Base-by-base conservation (phyloP, 2,329 filamentous ascomycete genomes). In the Diaporthe ampelina region DNA sequence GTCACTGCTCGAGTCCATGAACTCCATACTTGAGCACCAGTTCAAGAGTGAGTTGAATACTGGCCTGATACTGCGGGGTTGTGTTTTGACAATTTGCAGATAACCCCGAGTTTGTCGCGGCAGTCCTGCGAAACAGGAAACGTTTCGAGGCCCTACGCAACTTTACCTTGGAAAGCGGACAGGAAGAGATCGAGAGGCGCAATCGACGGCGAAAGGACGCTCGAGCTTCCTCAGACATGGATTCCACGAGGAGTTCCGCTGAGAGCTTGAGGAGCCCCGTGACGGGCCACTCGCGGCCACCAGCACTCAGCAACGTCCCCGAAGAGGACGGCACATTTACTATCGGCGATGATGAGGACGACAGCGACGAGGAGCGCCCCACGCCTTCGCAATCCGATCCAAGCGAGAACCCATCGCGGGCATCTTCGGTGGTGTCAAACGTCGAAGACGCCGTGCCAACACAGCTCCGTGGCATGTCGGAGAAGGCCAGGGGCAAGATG, bases 401-500 rank as follows among this genome's bases (percentile, higher is more conserved):
- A 1, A 91, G 91, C 82, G 86, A 93, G 81, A 84, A 89, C 76
- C 83, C 91, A 78, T 88, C 89, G 76, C 89, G 91, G 50, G 90
- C 93, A 29, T 92, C 94, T 5, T 96, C 94, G 0, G 86, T 93
- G 0, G 86, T 93, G 0, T 91, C 90, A 0, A 86, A 87, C 52
- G 84, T 90, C 0, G 95, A 97, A 74, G 95, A 97, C 75, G 93
- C 93, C 5, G 91, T 97, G 13, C 95, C 95, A 19, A 88, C 92
- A 26, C 95, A 98, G 81, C 82, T 97, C 40, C 91, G 94, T 73
- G 95, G 95, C 72, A 98, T 98, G 94, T 98, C 96, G 26, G 97
- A 98, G 83, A 99, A 98, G 82, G 97, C 97, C 21, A 89, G 97
- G 67, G 97, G 97, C 10, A 99, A 99, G 83, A 95, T 97, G 91